These are phyloP conservation scores for Mycena pura DNA, from an alignment of 768 basidiomycete species.

Conservation along the genomic window DNA sequence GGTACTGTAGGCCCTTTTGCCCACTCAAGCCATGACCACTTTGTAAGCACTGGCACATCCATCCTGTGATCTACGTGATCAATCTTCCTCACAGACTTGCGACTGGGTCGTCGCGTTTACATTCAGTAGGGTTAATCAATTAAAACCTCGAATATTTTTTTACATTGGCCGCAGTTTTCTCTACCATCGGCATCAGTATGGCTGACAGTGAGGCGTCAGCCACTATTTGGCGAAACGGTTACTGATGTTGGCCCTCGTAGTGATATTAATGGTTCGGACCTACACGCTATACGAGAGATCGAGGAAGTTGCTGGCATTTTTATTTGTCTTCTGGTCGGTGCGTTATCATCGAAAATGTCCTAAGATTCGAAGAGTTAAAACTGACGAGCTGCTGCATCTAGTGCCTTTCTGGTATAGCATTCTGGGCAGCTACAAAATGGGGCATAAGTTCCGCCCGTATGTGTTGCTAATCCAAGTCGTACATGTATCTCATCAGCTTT, in stretches of 20 bases:
- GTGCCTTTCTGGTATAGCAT: not conserved
- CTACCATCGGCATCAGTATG: not conserved
- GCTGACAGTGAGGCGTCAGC: not conserved
- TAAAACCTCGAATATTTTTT: too few species aligned
- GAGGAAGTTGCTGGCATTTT: not conserved
- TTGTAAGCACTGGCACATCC: not conserved
- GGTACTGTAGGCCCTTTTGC: not conserved
- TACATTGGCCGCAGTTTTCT: not conserved
- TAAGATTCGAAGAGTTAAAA: not conserved
- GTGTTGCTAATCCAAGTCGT: not conserved
- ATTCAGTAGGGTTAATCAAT: not conserved
- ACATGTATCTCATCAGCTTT: not conserved
- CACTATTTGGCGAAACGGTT: too few species aligned
- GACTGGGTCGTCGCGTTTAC: not conserved
- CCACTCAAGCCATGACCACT: not conserved
- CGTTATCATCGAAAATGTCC: not conserved
- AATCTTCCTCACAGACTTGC: not conserved
- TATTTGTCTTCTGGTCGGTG: not conserved
- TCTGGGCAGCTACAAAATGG: constrained; percentile 12
- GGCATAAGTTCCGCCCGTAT: not conserved
- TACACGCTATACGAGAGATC: constrained; percentile 9
- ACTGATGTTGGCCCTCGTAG: too few species aligned
- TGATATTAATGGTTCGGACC: constrained; percentile 4
- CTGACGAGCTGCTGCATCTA: not conserved
- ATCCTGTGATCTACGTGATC: not conserved